phyloP scores from a whole-genome alignment of 208 protist species.

The Crithidia thermophila region DNA sequence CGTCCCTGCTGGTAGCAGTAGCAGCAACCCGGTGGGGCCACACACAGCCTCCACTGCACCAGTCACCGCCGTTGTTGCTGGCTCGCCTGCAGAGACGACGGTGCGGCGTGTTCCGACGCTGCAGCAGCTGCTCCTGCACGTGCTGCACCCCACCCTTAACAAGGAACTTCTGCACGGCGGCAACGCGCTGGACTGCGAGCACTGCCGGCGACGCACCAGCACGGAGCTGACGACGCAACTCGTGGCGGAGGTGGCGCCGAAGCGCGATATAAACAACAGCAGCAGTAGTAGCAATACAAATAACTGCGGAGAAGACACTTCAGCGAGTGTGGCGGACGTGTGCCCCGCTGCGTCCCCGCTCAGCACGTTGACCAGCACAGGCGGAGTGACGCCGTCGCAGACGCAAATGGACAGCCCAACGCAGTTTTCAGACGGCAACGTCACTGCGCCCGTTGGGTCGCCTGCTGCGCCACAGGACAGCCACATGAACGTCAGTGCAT shows the following conservation, averaged over 20 bases:
- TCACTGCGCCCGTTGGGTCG: no score
- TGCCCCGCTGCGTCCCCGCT: no score
- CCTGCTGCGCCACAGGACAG: background rate
- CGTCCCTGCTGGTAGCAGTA: background rate
- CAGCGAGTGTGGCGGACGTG: no score
- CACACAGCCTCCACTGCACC: background rate
- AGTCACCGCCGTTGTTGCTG: background rate
- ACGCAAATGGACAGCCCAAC: no score
- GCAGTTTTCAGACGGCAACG: no score
- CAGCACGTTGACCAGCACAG: no score
- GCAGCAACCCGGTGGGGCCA: no score
- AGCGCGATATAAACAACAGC: background rate
- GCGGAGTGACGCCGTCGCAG: no score
- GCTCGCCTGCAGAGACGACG: background rate
- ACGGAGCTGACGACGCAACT: constrained; percentile 44
- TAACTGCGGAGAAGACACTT: background rate
- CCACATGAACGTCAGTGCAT: no score
- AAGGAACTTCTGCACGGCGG: constrained; percentile 57
- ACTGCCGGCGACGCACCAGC: constrained; percentile 40
- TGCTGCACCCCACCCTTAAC: constrained; percentile 40
- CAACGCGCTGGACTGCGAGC: constrained; percentile 53
- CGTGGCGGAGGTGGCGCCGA: constrained; percentile 12
- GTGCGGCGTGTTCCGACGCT: constrained; percentile 12
- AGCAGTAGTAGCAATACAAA: background rate
- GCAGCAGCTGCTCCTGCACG: constrained; percentile 50